These are phyloP conservation scores for Fusarium cyanostomum DNA, from an alignment of 2,329 filamentous ascomycete species.

Conservation along the genomic window DNA sequence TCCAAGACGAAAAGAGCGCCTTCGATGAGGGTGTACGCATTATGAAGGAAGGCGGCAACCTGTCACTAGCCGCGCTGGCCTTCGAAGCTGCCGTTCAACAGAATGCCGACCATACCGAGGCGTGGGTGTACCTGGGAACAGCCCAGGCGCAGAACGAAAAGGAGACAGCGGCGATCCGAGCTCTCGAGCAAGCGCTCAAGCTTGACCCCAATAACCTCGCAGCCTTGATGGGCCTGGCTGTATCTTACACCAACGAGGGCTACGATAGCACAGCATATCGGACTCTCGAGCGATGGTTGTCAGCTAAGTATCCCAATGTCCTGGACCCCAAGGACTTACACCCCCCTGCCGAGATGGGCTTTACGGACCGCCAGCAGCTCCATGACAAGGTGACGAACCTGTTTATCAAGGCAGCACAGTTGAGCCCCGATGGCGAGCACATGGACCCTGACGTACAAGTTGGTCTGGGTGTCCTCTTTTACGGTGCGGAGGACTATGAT, in stretches of 20 bases:
- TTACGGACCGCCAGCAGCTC: constrained; percentile 89
- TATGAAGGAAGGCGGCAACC: constrained; percentile 91
- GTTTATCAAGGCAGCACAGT: constrained; percentile 91
- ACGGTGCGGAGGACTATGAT: constrained; percentile 96
- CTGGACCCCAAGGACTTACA: constrained; percentile 77
- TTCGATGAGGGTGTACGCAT: constrained; percentile 95
- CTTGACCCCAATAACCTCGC: constrained; percentile 86
- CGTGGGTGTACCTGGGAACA: constrained; percentile 91
- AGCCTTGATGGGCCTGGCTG: constrained; percentile 92
- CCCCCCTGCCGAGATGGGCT: constrained; percentile 83
- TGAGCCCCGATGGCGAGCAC: constrained; percentile 89
- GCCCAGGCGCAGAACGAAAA: constrained; percentile 99
- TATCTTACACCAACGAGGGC: constrained; percentile 98
- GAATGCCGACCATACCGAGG: constrained; percentile 85
- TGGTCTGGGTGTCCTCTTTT: constrained; percentile 94
- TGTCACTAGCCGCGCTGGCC: constrained; percentile 90
- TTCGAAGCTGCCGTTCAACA: constrained; percentile 97
- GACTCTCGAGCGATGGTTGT: constrained; percentile 95
- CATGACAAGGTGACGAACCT: constrained; percentile 90
- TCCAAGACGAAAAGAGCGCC: constrained; percentile 80
- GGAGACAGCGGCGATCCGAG: constrained; percentile 93
- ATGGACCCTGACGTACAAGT: constrained; percentile 99
- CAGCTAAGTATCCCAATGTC: constrained; percentile 90
- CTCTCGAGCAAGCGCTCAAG: constrained; percentile 89
- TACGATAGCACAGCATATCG: constrained; percentile 98